Base-by-base conservation (phyloP, 2,329 filamentous ascomycete species). In the Beauveria caledonica region DNA sequence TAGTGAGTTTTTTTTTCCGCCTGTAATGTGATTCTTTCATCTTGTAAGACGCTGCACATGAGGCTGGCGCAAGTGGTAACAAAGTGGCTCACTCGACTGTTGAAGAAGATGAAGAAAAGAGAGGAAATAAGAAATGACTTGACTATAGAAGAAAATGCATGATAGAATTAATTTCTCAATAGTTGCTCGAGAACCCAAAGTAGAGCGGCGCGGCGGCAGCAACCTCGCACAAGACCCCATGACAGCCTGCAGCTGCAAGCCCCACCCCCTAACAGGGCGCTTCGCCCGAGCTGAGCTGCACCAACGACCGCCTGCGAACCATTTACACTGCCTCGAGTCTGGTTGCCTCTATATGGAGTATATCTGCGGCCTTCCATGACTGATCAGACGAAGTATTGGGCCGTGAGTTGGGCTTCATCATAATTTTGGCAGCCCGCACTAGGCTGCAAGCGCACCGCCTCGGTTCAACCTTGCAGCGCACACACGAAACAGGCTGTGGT, bases 161-260 rank as follows among this genome's bases (percentile, higher is more conserved):
- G 13, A 36, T 5, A 13, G 5, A 13, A 36, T 36, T 6, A 5
- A 36, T 2, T 13, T 13, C 4, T 36, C 1, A 33, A 13, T 33
- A 5, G 33, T 36, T 36, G 33, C 5, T 4, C 33, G 2, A 36
- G 4, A 36, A 36, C 11, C 33, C 11, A 13, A 36, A 5, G 33
- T 36, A 36, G 33, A 36, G 33, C 33, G 4, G 33, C 33, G 33
- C 11, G 33, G 33, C 11, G 33, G 33, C 33, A 36, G 33, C 33
- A 36, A 36, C 33, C 33, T 36, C 23, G 21, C 19, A 46, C 19
- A 27, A 52, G 13, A 19, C 42, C 44, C 54, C 42, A 57, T 57
- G 42, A 46, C 53, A 46, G 27, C 42, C 27, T 56, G 53, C 42
- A 56, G 25, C 54, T 57, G 54, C 54, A 46, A 36, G 54, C 54